Base-by-base conservation (phyloP, 2,329 filamentous ascomycete species). In the Thielaviopsis euricoi region DNA sequence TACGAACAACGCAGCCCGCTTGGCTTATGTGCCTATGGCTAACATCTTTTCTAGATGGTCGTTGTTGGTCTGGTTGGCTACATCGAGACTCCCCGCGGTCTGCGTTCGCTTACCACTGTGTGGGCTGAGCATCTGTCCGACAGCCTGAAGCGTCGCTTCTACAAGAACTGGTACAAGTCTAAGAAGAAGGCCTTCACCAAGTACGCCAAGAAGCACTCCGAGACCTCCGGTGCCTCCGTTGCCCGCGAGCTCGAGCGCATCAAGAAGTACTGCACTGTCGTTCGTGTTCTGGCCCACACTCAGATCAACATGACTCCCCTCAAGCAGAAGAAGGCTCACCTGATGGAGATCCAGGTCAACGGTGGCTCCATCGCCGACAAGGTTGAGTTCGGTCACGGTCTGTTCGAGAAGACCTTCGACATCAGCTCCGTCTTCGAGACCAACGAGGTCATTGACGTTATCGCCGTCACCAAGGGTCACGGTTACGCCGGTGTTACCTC, bases 131-230 rank as follows among this genome's bases (percentile, higher is more conserved):
- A 98, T 76, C 77, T 98, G 76, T 88, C 87, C 78, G 93, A 98
- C 76, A 93, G 97, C 80, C 74, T 98, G 76, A 95, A 95, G 86
- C 88, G 93, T 71, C 88, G 93, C 74, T 98, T 98, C 89, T 98
- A 98, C 88, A 97, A 97, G 89, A 98, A 98, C 87, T 98, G 93
- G 93, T 98, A 98, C 87, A 95, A 95, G 87, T 89, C 85, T 83
- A 98, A 98, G 90, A 97, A 96, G 89, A 98, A 98, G 91, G 93
- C 93, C 64, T 98, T 98, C 82, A 98, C 93, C 83, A 96, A 95
- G 83, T 98, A 98, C 80, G 89, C 93, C 81, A 98, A 97, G 89
- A 91, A 95, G 85, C 89, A 97, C 86, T 89, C 91, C 65, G 91
- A 97, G 81, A 85, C 78, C 80, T 87, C 76, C 77, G 90, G 89